Conservation (phyloP, 2,329 filamentous ascomycete species). For the Hymenoscyphus fraxineus region DNA sequence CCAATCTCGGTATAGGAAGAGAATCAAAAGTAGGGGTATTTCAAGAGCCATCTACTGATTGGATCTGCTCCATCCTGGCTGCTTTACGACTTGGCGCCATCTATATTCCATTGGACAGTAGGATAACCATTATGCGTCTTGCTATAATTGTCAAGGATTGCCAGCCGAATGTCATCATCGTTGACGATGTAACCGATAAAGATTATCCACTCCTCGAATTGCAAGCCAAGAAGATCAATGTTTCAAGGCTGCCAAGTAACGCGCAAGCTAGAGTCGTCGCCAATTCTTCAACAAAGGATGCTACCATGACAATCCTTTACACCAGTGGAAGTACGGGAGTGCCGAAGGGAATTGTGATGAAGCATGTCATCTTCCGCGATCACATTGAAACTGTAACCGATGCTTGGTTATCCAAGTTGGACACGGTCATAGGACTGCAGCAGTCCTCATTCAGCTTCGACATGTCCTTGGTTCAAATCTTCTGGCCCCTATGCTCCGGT, state of each 20-base stretch:
- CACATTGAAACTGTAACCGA: not conserved
- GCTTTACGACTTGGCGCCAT: slow-evolving; percentile 33
- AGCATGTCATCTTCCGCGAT: slow-evolving; percentile 12
- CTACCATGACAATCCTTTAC: slow-evolving; percentile 1
- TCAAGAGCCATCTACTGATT: slow-evolving; percentile 22
- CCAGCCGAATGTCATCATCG: slow-evolving; percentile 33
- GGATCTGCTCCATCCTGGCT: slow-evolving; percentile 35
- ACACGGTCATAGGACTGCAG: slow-evolving; percentile 10
- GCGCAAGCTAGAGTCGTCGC: not conserved
- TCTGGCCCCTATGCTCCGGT: slow-evolving; percentile 9
- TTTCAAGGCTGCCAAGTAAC: not conserved
- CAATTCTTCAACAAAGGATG: not conserved
- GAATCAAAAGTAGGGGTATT: slow-evolving; percentile 33
- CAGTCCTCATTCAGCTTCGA: slow-evolving; percentile 16
- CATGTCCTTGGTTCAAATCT: slow-evolving; percentile 15
- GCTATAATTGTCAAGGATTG: slow-evolving; percentile 31
- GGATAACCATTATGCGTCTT: slow-evolving; percentile 28
- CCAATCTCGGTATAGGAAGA: too few species aligned
- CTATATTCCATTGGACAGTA: slow-evolving; percentile 37
- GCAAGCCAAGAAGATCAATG: not conserved
- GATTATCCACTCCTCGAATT: not conserved
- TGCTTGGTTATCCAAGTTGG: not conserved
- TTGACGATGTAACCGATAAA: slow-evolving; percentile 15
- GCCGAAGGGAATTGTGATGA: slow-evolving; percentile 18
- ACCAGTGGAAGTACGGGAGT: slow-evolving; percentile 19